phyloP scores from a whole-genome alignment of 2,329 filamentous ascomycete genomes.

The Trichophyton verrucosum region DNA sequence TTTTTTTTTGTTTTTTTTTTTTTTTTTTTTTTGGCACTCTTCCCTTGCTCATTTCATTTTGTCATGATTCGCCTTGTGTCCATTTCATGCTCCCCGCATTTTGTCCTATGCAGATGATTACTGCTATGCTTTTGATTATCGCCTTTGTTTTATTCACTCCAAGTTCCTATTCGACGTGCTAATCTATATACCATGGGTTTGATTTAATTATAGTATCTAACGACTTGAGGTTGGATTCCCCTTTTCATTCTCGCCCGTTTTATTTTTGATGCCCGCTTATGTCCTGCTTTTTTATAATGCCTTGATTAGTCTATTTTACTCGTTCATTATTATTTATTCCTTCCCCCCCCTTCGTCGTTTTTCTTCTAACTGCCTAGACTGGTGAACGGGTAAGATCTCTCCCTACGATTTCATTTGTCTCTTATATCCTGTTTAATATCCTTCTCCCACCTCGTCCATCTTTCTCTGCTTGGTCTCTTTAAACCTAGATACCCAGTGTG shows the following conservation, averaged over 20 bases:
- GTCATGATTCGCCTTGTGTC: neutral
- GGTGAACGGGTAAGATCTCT: neutral
- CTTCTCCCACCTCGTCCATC: neutral
- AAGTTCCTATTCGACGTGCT: neutral
- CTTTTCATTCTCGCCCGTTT: neutral
- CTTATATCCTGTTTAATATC: neutral
- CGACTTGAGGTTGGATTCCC: neutral
- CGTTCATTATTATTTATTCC: neutral
- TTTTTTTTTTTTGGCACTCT: neutral
- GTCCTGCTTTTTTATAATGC: neutral
- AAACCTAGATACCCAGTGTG: neutral
- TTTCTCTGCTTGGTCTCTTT: neutral
- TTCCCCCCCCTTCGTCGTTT: neutral
- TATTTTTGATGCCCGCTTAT: neutral
- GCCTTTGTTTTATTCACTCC: neutral
- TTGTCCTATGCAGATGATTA: neutral
- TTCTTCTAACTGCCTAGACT: neutral
- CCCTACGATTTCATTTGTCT: neutral
- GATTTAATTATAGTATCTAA: neutral
- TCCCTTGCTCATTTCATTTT: neutral
- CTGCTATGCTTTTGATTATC: neutral
- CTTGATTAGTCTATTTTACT: neutral
- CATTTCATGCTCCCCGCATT: neutral
- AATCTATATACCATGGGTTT: neutral
- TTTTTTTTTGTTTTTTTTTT: neutral